Percentiles rank a stretch among this genome's conserved stretches.
These are phyloP conservation scores for Plasmodium cynomolgi DNA, from an alignment of 169 alveolate genomes.

Conservation along the genomic window DNA sequence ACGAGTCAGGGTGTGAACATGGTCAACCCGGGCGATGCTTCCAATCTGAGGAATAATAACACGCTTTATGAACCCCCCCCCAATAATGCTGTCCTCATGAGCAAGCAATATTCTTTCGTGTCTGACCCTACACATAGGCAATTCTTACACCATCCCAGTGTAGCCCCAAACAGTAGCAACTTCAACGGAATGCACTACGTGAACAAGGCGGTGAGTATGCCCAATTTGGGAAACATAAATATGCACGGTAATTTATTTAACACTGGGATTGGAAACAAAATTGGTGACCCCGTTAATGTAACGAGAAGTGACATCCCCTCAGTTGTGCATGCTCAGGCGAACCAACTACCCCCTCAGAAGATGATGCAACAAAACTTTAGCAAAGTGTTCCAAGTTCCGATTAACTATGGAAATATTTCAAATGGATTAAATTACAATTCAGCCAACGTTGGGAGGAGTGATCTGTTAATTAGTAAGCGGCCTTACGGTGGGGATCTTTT, in stretches of 20 bases:
- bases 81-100: not conserved
- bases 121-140: conserved; percentile 15
- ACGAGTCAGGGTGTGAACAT: not conserved
- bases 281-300: not conserved
- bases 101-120: not conserved
- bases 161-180: not conserved
- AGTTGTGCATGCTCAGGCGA: not conserved
- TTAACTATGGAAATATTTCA: not conserved
- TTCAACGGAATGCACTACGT: not conserved
- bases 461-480: not conserved
- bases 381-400: not conserved
- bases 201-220: not conserved
- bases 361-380: not conserved
- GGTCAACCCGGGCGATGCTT: not conserved
- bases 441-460: not conserved
- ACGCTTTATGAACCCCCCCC: not conserved
- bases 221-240: not conserved
- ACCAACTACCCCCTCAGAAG: not conserved
- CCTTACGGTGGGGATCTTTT: not conserved
- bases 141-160: not conserved
- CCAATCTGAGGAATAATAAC: conserved; percentile 3
- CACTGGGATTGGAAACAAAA: not conserved
- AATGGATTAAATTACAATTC: not conserved
- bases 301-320: not conserved
- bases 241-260: not conserved